Evolutionary conservation across 352 stramenopile species (phyloP).

Genomic region (Pythium grandisporangium): DNA sequence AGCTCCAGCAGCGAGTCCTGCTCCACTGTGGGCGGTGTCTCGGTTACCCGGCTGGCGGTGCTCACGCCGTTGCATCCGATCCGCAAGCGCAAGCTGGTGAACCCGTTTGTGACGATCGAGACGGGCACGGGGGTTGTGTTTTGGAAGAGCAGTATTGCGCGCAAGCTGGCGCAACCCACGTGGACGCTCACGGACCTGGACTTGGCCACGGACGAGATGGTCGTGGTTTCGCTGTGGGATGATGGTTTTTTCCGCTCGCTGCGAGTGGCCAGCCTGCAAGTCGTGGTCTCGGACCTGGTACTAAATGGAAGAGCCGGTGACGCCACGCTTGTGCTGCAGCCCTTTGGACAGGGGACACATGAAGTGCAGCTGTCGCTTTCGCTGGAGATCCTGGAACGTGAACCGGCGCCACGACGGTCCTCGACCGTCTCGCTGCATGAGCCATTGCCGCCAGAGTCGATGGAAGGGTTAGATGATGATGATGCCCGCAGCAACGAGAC

Average conservation of each 20-base stretch:
- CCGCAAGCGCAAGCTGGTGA: constrained; percentile 18
- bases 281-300: neutral
- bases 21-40: neutral
- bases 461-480: too few relatives aligned
- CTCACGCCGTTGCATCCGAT: constrained; percentile 9
- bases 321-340: too few relatives aligned
- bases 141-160: constrained; percentile 13
- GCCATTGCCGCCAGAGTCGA: too few relatives aligned
- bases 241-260: neutral
- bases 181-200: constrained; percentile 9
- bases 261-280: neutral
- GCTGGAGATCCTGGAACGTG: too few relatives aligned
- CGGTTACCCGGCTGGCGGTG: constrained; percentile 10
- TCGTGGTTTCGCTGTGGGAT: neutral
- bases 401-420: too few relatives aligned
- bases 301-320: too few relatives aligned
- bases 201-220: neutral
- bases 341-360: too few relatives aligned
- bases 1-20: neutral
- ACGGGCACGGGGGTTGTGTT: constrained; percentile 1
- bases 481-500: too few relatives aligned
- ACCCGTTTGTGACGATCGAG: constrained; percentile 15
- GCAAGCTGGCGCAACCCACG: constrained; percentile 7
- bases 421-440: too few relatives aligned
- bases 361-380: too few relatives aligned